Evolutionary conservation across 805 yeast genomes (phyloP).

Genomic region (Candida coquimbonensis): DNA sequence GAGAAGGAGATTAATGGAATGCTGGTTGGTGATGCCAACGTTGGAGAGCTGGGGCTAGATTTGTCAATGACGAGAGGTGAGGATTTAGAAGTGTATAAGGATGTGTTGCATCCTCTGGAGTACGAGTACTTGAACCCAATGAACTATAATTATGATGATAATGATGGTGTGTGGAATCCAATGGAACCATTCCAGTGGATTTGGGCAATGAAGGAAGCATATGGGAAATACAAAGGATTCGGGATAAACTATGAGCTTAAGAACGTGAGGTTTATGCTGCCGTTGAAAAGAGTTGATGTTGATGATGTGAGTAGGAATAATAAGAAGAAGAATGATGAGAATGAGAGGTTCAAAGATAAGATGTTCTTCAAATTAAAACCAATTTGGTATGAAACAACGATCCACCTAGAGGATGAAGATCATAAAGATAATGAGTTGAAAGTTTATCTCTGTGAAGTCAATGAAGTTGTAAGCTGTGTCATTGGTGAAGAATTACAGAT

Average conservation of each 20-base stretch:
- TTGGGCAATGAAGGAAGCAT: constrained; percentile 81
- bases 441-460: neutral
- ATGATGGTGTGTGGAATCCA: neutral
- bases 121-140: neutral
- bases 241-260: constrained; percentile 41
- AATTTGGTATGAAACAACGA: neutral
- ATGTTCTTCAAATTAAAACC: neutral
- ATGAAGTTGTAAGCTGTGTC: neutral
- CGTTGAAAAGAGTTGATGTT: neutral
- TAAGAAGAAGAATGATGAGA: neutral
- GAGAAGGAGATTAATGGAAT: constrained; percentile 46
- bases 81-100: constrained; percentile 26
- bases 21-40: constrained; percentile 26
- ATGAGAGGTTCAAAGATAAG: neutral
- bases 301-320: neutral
- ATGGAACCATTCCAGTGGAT: constrained; percentile 39
- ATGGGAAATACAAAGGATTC: constrained; percentile 56
- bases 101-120: constrained; percentile 36
- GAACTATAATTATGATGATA: neutral
- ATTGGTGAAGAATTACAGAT: neutral
- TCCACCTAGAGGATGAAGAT: neutral
- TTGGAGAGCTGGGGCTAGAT: constrained; percentile 36
- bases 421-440: neutral
- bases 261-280: constrained; percentile 23
- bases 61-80: constrained; percentile 32